These are phyloP conservation scores for Panicum hallii DNA, from an alignment of 202 grass and related monocot genomes.

Conservation along the genomic window DNA sequence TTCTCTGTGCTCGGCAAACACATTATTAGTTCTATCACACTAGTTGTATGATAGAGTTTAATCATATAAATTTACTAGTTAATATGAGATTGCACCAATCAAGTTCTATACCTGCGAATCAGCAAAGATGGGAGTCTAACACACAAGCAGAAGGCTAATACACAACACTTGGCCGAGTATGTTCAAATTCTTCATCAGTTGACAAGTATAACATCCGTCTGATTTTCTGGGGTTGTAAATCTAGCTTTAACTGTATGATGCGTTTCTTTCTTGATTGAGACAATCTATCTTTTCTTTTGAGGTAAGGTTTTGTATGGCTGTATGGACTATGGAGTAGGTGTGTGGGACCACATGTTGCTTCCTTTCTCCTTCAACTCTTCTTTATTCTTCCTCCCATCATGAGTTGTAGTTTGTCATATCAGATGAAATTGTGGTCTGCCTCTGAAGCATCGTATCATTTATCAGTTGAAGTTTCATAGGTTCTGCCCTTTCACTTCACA, in stretches of 20 bases:
- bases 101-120: background rate
- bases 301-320: background rate
- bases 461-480: background rate
- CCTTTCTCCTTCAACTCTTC: background rate
- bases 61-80: background rate
- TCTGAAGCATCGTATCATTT: slow-evolving; percentile 19
- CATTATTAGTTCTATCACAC: background rate
- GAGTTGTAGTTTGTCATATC: background rate
- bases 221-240: background rate
- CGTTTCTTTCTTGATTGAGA: slow-evolving; percentile 6
- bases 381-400: slow-evolving; percentile 28
- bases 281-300: background rate
- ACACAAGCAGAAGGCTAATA: background rate
- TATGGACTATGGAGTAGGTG: background rate
- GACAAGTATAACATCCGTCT: background rate
- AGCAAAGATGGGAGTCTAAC: background rate
- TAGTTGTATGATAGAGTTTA: background rate
- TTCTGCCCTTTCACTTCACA: background rate
- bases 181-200: background rate
- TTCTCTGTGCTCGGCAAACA: background rate
- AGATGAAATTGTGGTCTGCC: background rate
- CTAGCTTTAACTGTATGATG: background rate
- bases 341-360: slow-evolving; percentile 1
- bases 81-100: background rate
- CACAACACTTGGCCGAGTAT: background rate